Conservation (phyloP, 176 grass and related monocot species). For the Thalia dealbata region DNA sequence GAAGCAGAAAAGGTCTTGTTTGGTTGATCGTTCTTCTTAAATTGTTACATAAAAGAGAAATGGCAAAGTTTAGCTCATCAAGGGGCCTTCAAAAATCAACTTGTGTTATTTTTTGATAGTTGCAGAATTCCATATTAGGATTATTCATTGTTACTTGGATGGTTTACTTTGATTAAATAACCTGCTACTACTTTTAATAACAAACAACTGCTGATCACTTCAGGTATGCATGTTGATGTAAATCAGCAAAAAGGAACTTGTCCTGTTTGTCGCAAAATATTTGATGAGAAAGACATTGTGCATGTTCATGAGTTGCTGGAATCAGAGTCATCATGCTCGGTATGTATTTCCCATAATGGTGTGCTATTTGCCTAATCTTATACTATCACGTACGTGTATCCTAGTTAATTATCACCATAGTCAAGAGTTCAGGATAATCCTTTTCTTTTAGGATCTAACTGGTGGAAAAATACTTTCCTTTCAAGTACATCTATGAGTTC, state of each 20-base stretch:
- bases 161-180: neutral
- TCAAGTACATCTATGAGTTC: neutral
- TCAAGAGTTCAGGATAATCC: neutral
- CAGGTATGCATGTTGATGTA: constrained; percentile 29
- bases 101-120: neutral
- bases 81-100: neutral
- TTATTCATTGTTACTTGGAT: neutral
- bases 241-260: constrained; percentile 72
- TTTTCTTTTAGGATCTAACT: neutral
- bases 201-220: constrained; percentile 29
- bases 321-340: constrained; percentile 30
- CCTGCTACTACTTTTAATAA: constrained; percentile 6
- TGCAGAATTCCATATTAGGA: neutral
- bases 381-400: neutral
- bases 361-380: neutral
- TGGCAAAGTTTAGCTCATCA: neutral
- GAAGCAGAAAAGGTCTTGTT: constrained; percentile 26
- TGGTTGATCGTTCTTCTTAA: neutral
- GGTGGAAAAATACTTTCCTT: neutral
- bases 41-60: neutral
- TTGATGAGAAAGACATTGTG: constrained; percentile 86
- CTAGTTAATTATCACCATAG: neutral
- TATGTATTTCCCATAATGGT: constrained; percentile 32
- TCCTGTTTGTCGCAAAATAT: constrained; percentile 86
- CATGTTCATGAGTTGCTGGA: constrained; percentile 55